Base-by-base conservation (phyloP, 73 alveolate genomes). In the Stentor coeruleus region DNA sequence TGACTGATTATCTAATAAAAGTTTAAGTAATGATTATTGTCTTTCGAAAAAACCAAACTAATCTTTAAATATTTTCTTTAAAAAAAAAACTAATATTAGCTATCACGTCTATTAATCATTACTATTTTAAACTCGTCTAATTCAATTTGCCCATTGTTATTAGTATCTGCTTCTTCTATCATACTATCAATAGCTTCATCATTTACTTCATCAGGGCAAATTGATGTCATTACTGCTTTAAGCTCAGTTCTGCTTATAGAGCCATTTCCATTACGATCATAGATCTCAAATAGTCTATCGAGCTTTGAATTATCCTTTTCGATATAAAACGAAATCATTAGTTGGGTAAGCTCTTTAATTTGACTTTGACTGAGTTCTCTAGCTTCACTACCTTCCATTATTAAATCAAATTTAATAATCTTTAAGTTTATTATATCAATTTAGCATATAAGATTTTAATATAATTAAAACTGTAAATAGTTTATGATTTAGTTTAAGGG, bases 141-240 rank as follows among this genome's bases (percentile, higher is more conserved):
- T 55, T 81, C 86, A 59, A 81, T 81, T 4, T 39, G 58, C 15
- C 86, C 86, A 35, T 81, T 81, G 57, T 74, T 49, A 59, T 81
- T 81, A 58, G 37, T 55, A 42, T 81, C 86, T 58, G 80, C 80
- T 30, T 81, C 76, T 81, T 81, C 59, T 72, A 81, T 59, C 82
- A 81, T 72, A 15, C 59, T 82, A 58, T 37, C 28, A 40, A 81
- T 81, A 28, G 41, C 83, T 49, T 81, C 82, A 26, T 39, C 85
- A 6, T 35, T 3, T 26, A 55, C 36, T 58, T 59, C 58, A 39
- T 2, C 79, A 20, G 40, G 40, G 11, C 40, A 26, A 1, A 66
- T 31, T 33, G n/a, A 26, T 2, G 20, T 20, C 79, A 66, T 66
- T 33, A 66, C 79, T 66, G 79, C 33, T 66, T 33, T 31, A 20